Evolutionary conservation across 352 stramenopile genomes (phyloP), one percentile per base, ranked within the genome.

Genomic region (Pythium scleroteichum): DNA sequence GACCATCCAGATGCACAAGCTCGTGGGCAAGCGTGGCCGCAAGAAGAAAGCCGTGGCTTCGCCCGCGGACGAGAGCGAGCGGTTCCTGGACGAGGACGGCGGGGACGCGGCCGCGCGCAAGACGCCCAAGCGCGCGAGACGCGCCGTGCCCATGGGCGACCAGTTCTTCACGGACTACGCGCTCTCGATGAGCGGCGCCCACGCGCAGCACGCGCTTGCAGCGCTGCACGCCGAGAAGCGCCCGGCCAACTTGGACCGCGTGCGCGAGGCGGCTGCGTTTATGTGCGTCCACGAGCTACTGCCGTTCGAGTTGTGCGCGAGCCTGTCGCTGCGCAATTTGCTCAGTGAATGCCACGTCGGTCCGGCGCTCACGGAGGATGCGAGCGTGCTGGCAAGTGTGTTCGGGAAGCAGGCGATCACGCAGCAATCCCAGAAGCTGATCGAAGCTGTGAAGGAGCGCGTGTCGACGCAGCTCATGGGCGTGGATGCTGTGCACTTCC

Each of bases 271-370:
- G 0, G 67, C 86, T 19, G 76, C 73, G 1, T 82, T 78, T 26
- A 45, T 92, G 24, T 90, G 79, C 33, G 61, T 92, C 10, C 76
- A 83, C 33, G 80, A 92, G 40, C 81, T 90, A 71, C 55, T 88
- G 26, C 77, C 82, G 27, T 83, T 92, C 26, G 78, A 90, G 29
- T 53, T 92, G 27, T 89, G 78, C 48, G 72, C 74, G 3, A 89
- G 76, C 48, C 68, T 73, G 10, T 75, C 75, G 20, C 87, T 92
- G 39, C 69, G 73, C 10, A 83, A 73, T 32, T 50, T 92, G 9
- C 66, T 92, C 50, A 46, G 69, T 17, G 78, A 89, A 46, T 90
- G 80, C 47, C 75, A 78, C 6, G 78, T 66, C 13, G 66, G 70
- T n/a, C 8, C 50, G 0, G 58, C 68, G 10, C 63, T 73, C 1